Percentiles rank a stretch among this genome's conserved stretches.
These are phyloP conservation scores for Lenzites betulinus DNA, from an alignment of 768 basidiomycete genomes.

Conservation along the genomic window DNA sequence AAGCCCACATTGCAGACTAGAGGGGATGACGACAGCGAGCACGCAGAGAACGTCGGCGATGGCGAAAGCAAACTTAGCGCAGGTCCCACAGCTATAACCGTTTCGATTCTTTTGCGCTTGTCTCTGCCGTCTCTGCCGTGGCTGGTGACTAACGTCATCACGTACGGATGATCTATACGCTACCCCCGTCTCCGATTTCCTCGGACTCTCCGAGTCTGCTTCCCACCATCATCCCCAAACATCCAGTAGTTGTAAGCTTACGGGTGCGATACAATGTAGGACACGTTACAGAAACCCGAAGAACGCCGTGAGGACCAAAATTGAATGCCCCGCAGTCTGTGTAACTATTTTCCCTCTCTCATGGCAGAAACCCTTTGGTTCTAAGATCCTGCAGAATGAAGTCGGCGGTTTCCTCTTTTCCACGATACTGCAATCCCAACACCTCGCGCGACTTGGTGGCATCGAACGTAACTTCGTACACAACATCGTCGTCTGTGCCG, in stretches of 20 bases:
- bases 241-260: too few species aligned
- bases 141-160: constrained; percentile 9
- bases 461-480: neutral
- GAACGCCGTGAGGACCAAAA: too few species aligned
- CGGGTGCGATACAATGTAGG: neutral
- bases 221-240: too few species aligned
- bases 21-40: constrained; percentile 28
- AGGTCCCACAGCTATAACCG: neutral
- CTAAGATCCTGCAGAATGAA: neutral
- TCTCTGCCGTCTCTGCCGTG: neutral
- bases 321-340: too few species aligned
- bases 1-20: constrained; percentile 17
- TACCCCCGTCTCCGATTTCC: neutral
- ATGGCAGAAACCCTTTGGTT: neutral
- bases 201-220: neutral
- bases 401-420: neutral
- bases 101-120: neutral
- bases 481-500: neutral
- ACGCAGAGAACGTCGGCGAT: constrained; percentile 24
- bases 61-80: constrained; percentile 17
- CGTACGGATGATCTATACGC: neutral
- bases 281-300: too few species aligned
- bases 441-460: neutral
- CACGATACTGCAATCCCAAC: neutral
- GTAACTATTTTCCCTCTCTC: too few species aligned